Conservation (phyloP, 2,329 filamentous ascomycete species). For the Colletotrichum melonis region DNA sequence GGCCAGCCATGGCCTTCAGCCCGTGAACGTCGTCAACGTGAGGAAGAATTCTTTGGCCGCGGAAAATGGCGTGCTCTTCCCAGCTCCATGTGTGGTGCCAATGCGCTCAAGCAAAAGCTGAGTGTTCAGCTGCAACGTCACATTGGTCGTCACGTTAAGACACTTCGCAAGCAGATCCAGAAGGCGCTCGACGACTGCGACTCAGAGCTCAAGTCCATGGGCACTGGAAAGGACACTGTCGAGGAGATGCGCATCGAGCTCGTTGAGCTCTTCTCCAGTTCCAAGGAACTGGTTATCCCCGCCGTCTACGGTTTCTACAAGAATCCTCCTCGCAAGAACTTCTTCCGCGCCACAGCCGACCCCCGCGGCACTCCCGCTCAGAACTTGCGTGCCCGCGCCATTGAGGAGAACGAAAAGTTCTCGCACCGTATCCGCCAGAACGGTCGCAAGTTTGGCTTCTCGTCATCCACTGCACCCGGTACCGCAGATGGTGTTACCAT, state of each 20-base stretch:
- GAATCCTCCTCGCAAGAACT: conserved; percentile 62
- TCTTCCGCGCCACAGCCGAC: conserved; percentile 61
- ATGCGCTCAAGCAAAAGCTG: conserved; percentile 59
- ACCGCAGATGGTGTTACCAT: conserved; percentile 39
- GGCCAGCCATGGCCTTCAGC: conserved; percentile 57
- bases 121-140: conserved; percentile 62
- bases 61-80: conserved; percentile 62
- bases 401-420: conserved; percentile 64
- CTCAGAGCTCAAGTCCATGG: conserved; percentile 60
- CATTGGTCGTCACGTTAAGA: conserved; percentile 63
- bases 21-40: conserved; percentile 53
- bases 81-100: conserved; percentile 59
- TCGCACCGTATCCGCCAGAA: conserved; percentile 60
- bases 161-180: conserved; percentile 62
- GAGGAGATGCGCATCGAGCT: conserved; percentile 66
- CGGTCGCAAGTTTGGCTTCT: conserved; percentile 61
- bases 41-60: conserved; percentile 60
- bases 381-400: conserved; percentile 61
- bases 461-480: conserved; percentile 36
- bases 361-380: conserved; percentile 63
- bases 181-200: conserved; percentile 61
- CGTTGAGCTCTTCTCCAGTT: conserved; percentile 63
- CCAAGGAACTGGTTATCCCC: conserved; percentile 64
- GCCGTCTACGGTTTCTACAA: conserved; percentile 67
- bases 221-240: conserved; percentile 61